Conservation (phyloP, 2,329 filamentous ascomycete species). For the Colletotrichum neosansevieriae region DNA sequence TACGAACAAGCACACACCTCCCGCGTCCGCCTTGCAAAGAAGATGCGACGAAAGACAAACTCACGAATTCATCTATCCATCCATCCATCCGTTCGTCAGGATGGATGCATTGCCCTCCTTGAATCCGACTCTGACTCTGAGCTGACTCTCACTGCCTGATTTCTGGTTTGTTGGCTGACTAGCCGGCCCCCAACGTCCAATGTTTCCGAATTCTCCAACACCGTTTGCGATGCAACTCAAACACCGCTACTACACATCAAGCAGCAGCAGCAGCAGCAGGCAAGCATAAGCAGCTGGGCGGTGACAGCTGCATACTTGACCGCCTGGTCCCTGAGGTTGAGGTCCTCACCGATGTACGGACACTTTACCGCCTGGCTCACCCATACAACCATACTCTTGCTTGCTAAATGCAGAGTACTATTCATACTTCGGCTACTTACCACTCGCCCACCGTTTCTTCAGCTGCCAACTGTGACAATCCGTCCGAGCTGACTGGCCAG, state of each 20-base stretch:
- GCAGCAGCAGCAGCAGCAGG: neutral
- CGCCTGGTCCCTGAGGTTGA: conserved; percentile 21
- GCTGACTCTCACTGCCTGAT: conserved; percentile 1
- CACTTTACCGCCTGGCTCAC: neutral
- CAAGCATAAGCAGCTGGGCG: conserved; percentile 15
- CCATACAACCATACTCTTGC: conserved; percentile 13
- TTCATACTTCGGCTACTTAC: conserved; percentile 7
- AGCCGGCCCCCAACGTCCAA: conserved; percentile 27
- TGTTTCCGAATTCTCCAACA: conserved; percentile 27
- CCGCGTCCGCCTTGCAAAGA: conserved; percentile 12
- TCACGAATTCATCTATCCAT: neutral
- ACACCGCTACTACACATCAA: conserved; percentile 17
- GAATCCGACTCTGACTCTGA: neutral
- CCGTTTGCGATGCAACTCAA: conserved; percentile 22
- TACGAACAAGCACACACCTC: neutral
- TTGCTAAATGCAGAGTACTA: conserved; percentile 1
- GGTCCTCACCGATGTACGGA: neutral
- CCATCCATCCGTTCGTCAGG: conserved; percentile 4
- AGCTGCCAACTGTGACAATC: conserved; percentile 2
- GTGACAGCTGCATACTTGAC: conserved; percentile 32
- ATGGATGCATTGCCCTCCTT: conserved; percentile 14
- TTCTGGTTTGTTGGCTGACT: conserved; percentile 28
- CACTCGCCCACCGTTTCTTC: neutral
- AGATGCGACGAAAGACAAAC: conserved; percentile 27
- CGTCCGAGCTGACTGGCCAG: conserved; percentile 21